Evolutionary conservation across 2,329 filamentous ascomycete genomes (phyloP).

Genomic region (Botrytis fragariae): DNA sequence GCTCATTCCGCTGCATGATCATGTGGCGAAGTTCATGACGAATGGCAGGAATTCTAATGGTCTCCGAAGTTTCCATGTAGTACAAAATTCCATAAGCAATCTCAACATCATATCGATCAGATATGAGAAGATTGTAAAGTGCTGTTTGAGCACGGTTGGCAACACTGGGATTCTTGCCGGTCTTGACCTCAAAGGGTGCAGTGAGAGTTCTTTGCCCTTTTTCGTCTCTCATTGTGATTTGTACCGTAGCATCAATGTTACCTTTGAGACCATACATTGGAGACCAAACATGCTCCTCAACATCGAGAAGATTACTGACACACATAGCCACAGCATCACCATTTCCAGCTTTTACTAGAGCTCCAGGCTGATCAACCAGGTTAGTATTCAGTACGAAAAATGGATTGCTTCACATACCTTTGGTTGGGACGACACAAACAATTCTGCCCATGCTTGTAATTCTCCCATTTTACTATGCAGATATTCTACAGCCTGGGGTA

Average conservation of each 20-base stretch:
- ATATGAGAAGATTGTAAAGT: slow-evolving; percentile 86
- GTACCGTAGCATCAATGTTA: slow-evolving; percentile 95
- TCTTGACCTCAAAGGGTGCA: slow-evolving; percentile 94
- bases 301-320: slow-evolving; percentile 89
- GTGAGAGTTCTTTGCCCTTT: slow-evolving; percentile 67
- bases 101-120: slow-evolving; percentile 91
- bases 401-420: slow-evolving; percentile 47
- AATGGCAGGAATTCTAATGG: slow-evolving; percentile 78
- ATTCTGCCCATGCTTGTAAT: slow-evolving; percentile 76
- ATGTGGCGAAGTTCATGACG: slow-evolving; percentile 89
- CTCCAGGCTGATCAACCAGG: slow-evolving; percentile 52
- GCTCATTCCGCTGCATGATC: slow-evolving; percentile 91
- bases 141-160: slow-evolving; percentile 91
- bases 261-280: slow-evolving; percentile 96
- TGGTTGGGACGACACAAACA: slow-evolving; percentile 73
- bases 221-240: slow-evolving; percentile 75
- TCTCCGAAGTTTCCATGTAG: slow-evolving; percentile 89
- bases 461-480: slow-evolving; percentile 80
- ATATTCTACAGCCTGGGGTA: slow-evolving; percentile 72
- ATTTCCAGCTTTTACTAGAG: slow-evolving; percentile 75
- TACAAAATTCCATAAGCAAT: slow-evolving; percentile 89
- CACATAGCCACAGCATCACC: slow-evolving; percentile 76
- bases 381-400: slow-evolving; percentile 22
- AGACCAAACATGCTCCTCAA: slow-evolving; percentile 98
- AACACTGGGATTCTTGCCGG: slow-evolving; percentile 77